These are phyloP conservation scores for Mucor plumbeus DNA, from an alignment of 371 early-diverging fungal genomes.

Conservation along the genomic window DNA sequence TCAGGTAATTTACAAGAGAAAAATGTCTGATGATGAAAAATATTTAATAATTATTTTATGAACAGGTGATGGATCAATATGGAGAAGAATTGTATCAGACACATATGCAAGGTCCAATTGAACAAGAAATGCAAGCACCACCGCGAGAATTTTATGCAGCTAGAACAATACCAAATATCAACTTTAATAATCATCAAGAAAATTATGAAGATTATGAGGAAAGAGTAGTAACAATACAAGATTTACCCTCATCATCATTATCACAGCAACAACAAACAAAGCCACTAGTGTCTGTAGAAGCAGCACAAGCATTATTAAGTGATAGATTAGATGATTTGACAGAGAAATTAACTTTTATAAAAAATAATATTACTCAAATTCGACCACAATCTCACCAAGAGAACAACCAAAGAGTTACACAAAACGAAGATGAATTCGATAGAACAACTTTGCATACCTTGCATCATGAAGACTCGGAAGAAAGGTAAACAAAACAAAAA, in stretches of 20 bases:
- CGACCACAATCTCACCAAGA: conserved; percentile 13
- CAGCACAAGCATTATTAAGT: conserved; percentile 36
- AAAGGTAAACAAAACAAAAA: conserved; percentile 20
- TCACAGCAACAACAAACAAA: conserved; percentile 6
- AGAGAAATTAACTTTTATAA: conserved; percentile 42
- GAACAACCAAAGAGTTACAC: neutral
- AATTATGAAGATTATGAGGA: conserved; percentile 13
- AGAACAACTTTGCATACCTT: conserved; percentile 32
- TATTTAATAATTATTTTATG: neutral
- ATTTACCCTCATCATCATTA: neutral
- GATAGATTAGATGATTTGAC: conserved; percentile 43
- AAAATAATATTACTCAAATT: conserved; percentile 42
- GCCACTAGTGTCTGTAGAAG: conserved; percentile 19
- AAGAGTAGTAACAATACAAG: neutral
- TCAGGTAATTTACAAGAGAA: conserved; percentile 8
- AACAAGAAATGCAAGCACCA: conserved; percentile 42
- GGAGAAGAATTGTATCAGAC: conserved; percentile 39
- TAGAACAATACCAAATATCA: conserved; percentile 31
- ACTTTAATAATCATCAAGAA: neutral
- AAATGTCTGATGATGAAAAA: conserved; percentile 2
- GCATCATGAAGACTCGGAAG: conserved; percentile 9
- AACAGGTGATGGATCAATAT: conserved; percentile 37
- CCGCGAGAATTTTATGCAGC: conserved; percentile 41
- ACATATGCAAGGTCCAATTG: conserved; percentile 24
- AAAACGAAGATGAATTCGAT: conserved; percentile 15